Conservation (phyloP, 2,329 filamentous ascomycete species). For the Arthrobotrys sinensis region DNA sequence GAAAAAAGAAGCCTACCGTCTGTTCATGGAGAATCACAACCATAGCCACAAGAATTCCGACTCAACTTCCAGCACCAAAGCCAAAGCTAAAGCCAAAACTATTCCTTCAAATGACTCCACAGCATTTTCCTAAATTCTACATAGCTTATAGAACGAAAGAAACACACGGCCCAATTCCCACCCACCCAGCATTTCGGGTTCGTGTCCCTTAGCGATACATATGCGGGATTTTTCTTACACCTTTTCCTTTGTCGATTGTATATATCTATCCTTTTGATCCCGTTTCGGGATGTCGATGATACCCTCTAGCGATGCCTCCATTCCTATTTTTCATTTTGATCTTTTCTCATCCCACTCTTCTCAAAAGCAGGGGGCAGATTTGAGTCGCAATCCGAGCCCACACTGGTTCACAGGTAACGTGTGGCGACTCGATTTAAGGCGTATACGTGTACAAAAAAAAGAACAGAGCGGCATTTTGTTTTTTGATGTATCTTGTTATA, state of each 20-base stretch:
- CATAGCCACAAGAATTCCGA: constrained; percentile 51
- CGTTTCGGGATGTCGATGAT: constrained; percentile 46
- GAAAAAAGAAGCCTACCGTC: constrained; percentile 49
- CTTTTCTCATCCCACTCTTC: constrained; percentile 8
- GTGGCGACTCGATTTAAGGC: constrained; percentile 34
- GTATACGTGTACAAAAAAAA: constrained; percentile 47
- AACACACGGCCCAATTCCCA: constrained; percentile 9
- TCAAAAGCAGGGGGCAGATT: constrained; percentile 35
- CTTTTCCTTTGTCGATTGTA: constrained; percentile 39
- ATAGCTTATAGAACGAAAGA: constrained; percentile 1
- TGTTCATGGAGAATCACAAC: constrained; percentile 58
- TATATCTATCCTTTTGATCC: constrained; percentile 44
- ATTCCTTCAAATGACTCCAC: background rate
- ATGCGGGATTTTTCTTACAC: background rate
- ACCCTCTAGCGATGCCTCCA: constrained; percentile 45
- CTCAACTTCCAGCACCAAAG: constrained; percentile 7
- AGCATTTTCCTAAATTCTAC: background rate
- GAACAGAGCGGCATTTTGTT: constrained; percentile 20
- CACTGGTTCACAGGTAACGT: constrained; percentile 56
- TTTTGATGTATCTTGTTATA: constrained; percentile 36
- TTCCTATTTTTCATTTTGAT: constrained; percentile 6
- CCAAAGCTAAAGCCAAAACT: constrained; percentile 24
- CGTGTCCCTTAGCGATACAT: constrained; percentile 26
- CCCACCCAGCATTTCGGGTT: background rate
- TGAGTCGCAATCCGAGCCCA: constrained; percentile 31